Base-by-base conservation (phyloP, 2,329 filamentous ascomycete genomes). In the Coniochaeta hoffmannii region DNA sequence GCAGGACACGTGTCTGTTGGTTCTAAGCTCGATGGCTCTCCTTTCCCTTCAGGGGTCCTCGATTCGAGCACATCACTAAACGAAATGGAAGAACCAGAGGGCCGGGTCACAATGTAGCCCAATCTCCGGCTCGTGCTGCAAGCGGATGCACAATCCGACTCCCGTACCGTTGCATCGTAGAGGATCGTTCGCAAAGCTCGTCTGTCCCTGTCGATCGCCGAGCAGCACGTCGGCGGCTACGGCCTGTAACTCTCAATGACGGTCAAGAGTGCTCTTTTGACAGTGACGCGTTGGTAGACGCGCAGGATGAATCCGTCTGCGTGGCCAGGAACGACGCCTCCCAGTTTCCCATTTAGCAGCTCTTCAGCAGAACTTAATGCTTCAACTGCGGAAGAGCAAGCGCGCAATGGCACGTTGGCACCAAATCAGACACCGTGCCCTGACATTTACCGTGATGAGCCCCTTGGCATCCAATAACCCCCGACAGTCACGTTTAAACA, bases 1-100 rank as follows among this genome's bases (percentile, higher is more conserved):
- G 36, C 36, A 46, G 41, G 41, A 46, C n/a, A 46, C 41, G 26
- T 41, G 26, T 46, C 41, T 46, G 41, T 46, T 46, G 41, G 41
- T 46, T 28, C 41, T 28, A 19, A 9, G 17, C 36, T 41, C 36
- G 36, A 19, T 19, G 11, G 22, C 24, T 24, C 14, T 12, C 41
- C 24, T 15, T 24, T 46, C 22, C 11, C 12, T 22, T 28, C 19
- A 15, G 12, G 10, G 5, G n/a, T n/a, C n/a, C n/a, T n/a, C 19
- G 9, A 46, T 6, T 28, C 41, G 11, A 28, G 22, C 41, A 46
- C 41, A 26, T 28, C 38, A 44, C 8, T 24, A 19, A 26, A 46
- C 14, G 15, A 22, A 24, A 46, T 28, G 22, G 24, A n/a, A 26
- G 22, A 15, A 19, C 41, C 41, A 28, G 24, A 46, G 41, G 15